These are phyloP conservation scores for Globisporangium uncinulatum DNA, from an alignment of 352 stramenopile genomes.

Conservation along the genomic window DNA sequence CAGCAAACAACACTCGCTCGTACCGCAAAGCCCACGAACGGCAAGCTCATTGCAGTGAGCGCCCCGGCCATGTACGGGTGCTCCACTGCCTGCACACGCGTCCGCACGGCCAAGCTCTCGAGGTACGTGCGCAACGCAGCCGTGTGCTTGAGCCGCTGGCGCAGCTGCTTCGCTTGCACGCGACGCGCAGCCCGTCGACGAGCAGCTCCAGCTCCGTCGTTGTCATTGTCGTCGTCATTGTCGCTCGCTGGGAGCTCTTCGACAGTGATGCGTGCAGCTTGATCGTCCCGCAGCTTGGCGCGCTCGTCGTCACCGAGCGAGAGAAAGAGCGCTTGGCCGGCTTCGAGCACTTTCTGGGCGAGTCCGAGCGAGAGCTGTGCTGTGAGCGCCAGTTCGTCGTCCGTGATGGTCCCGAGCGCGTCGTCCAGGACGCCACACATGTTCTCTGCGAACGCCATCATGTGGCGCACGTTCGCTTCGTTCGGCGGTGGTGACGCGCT, in stretches of 20 bases:
- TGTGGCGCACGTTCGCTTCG: slow-evolving; percentile 65
- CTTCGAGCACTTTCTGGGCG: slow-evolving; percentile 64
- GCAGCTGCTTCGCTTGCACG: slow-evolving; percentile 10
- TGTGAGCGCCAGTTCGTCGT: slow-evolving; percentile 61
- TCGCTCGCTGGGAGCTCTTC: slow-evolving; percentile 50
- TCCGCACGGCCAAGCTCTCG: slow-evolving; percentile 31
- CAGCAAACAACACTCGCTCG: slow-evolving; percentile 5
- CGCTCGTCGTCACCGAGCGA: slow-evolving; percentile 67
- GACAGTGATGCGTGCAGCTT: slow-evolving; percentile 58
- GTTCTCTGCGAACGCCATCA: slow-evolving; percentile 67
- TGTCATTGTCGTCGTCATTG: slow-evolving; percentile 3
- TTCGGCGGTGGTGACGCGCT: slow-evolving; percentile 20
- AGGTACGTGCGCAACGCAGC: slow-evolving; percentile 44
- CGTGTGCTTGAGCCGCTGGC: slow-evolving; percentile 26
- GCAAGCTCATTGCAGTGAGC: slow-evolving; percentile 51
- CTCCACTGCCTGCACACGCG: slow-evolving; percentile 32
- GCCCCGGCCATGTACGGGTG: slow-evolving; percentile 60
- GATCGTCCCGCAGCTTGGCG: slow-evolving; percentile 27
- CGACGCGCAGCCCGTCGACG: slow-evolving; percentile 1
- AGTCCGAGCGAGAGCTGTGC: slow-evolving; percentile 71
- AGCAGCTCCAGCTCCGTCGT: slow-evolving; percentile 1
- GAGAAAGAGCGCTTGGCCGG: slow-evolving; percentile 60
- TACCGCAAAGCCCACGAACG: slow-evolving; percentile 76
- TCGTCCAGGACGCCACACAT: slow-evolving; percentile 76
- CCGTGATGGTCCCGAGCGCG: slow-evolving; percentile 63